Conservation (phyloP, 1,284 basidiomycete species). For the Fistulinella cinereoalba region DNA sequence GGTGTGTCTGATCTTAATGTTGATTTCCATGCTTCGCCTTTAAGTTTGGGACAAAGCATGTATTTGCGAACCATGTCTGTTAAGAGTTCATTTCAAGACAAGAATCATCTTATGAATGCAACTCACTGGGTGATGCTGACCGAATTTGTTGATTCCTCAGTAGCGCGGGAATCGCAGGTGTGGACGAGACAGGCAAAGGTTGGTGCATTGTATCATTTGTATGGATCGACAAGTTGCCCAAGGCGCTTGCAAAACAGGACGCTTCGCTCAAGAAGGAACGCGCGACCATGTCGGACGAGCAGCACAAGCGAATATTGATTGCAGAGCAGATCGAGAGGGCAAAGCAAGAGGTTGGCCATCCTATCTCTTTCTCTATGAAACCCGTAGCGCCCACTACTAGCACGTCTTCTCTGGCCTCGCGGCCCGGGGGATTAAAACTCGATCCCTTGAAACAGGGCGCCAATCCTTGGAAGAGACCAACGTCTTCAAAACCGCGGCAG, state of each 20-base stretch:
- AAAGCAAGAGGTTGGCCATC: slow-evolving; percentile 53
- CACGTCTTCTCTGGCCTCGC: slow-evolving; percentile 19
- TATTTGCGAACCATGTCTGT: slow-evolving; percentile 93
- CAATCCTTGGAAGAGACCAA: slow-evolving; percentile 71
- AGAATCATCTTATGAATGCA: slow-evolving; percentile 94
- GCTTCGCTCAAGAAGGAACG: slow-evolving; percentile 91
- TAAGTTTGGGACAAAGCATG: slow-evolving; percentile 91
- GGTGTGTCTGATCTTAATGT: slow-evolving; percentile 44
- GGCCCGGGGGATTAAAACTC: slow-evolving; percentile 59
- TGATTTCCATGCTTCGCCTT: not conserved
- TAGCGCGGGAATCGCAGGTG: slow-evolving; percentile 81
- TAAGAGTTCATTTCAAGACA: slow-evolving; percentile 98
- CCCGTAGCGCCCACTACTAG: slow-evolving; percentile 36
- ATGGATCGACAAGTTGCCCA: slow-evolving; percentile 96
- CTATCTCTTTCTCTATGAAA: slow-evolving; percentile 65
- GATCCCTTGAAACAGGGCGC: slow-evolving; percentile 45
- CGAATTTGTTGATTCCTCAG: slow-evolving; percentile 92
- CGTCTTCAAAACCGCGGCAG: slow-evolving; percentile 60
- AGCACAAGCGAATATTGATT: slow-evolving; percentile 86
- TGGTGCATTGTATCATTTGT: slow-evolving; percentile 96
- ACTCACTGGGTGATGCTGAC: slow-evolving; percentile 97
- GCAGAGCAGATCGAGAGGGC: slow-evolving; percentile 95
- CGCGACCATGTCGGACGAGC: slow-evolving; percentile 89
- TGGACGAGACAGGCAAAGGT: slow-evolving; percentile 98
- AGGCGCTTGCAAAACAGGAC: slow-evolving; percentile 88